Conservation (phyloP, 2,329 filamentous ascomycete species). For the Arthrobotrys iridis region DNA sequence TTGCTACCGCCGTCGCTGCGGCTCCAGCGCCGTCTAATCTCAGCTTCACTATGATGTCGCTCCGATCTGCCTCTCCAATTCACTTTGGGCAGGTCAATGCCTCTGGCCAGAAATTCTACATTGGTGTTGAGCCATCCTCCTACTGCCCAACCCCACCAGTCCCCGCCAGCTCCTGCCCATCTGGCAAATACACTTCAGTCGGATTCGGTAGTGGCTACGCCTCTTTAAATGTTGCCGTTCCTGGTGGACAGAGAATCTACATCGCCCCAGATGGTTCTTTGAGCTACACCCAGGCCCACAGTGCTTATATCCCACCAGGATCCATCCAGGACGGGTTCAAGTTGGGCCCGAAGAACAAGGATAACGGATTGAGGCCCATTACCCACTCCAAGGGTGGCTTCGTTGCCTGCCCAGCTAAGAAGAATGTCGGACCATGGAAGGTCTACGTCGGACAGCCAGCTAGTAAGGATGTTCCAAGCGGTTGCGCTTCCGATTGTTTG, state of each 20-base stretch:
- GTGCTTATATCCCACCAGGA: constrained; percentile 66
- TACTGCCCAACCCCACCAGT: constrained; percentile 65
- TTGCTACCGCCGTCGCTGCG: constrained; percentile 44
- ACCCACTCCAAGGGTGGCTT: constrained; percentile 31
- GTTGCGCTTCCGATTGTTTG: constrained; percentile 37
- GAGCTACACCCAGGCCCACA: constrained; percentile 69
- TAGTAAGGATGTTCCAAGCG: constrained; percentile 34
- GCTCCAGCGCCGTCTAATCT: constrained; percentile 10
- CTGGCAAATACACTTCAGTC: constrained; percentile 36
- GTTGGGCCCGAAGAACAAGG: constrained; percentile 33
- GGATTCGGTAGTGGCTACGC: background rate
- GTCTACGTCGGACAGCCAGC: constrained; percentile 45
- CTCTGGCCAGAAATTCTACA: constrained; percentile 65
- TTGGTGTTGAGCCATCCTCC: constrained; percentile 63
- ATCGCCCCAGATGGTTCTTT: constrained; percentile 68
- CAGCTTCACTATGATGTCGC: constrained; percentile 44
- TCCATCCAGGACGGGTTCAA: constrained; percentile 66
- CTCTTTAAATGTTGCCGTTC: constrained; percentile 58
- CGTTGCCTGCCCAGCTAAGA: constrained; percentile 36
- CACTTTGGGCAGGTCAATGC: constrained; percentile 66
- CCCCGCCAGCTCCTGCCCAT: constrained; percentile 27
- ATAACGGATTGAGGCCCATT: constrained; percentile 40
- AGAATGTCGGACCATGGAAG: constrained; percentile 38
- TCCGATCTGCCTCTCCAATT: constrained; percentile 65
- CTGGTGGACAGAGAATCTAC: constrained; percentile 73